Conservation (phyloP, 2,329 filamentous ascomycete species). For the Zalaria sp. region DNA sequence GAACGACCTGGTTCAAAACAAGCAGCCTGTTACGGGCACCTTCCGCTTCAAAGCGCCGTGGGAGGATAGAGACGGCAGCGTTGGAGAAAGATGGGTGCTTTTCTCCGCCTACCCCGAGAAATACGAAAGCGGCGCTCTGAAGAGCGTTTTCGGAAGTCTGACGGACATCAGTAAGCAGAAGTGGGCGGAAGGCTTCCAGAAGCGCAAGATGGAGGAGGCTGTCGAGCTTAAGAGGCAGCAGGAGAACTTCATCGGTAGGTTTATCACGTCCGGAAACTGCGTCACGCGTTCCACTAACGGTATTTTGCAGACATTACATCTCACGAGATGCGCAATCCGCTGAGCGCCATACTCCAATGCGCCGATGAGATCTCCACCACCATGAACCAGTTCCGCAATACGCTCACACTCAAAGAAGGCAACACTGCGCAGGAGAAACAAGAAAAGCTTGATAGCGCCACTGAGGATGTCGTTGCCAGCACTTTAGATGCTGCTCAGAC, state of each 20-base stretch:
- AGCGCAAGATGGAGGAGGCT: conserved; percentile 62
- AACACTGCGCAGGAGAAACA: conserved; percentile 21
- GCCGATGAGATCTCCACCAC: conserved; percentile 56
- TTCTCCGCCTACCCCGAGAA: conserved; percentile 66
- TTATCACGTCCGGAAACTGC: no score
- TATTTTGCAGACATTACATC: conserved; percentile 51
- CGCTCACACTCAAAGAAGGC: conserved; percentile 21
- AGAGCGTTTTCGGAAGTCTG: conserved; percentile 66
- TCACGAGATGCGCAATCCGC: conserved; percentile 59
- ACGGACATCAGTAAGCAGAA: conserved; percentile 81
- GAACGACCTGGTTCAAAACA: conserved; percentile 47
- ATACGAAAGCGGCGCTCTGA: conserved; percentile 47
- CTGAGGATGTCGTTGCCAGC: conserved; percentile 36
- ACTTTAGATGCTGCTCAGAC: conserved; percentile 64
- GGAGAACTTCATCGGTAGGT: conserved; percentile 54
- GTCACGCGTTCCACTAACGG: no score
- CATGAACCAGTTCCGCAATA: conserved; percentile 26
- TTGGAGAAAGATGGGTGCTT: conserved; percentile 58
- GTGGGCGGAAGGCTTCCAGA: conserved; percentile 69
- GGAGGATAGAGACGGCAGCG: conserved; percentile 39
- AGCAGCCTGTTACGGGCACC: conserved; percentile 52
- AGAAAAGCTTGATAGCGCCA: neutral
- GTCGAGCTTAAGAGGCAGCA: conserved; percentile 69
- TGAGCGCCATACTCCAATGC: conserved; percentile 62
- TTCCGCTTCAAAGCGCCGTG: conserved; percentile 62